Percentiles rank a stretch among this genome's conserved stretches.
Conservation (phyloP, 169 alveolate genomes). For the Plasmodium coatneyi region DNA sequence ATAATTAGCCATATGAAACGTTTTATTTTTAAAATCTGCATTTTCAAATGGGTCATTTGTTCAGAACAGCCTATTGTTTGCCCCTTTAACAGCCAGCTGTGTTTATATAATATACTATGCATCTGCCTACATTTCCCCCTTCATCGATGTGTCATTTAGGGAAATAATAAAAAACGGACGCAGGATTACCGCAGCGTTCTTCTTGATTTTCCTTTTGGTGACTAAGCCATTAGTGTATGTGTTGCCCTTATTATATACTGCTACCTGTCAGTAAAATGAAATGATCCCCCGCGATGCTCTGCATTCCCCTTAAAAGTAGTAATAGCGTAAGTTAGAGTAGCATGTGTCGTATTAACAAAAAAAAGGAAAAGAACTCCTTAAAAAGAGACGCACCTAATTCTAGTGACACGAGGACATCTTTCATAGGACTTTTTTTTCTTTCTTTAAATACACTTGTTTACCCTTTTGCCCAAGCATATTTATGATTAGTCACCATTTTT, state of each 20-base stretch:
- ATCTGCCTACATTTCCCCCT: neutral
- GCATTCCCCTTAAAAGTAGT: neutral
- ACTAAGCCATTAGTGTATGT: neutral
- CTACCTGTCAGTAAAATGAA: neutral
- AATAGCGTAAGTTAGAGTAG: neutral
- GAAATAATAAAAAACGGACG: neutral
- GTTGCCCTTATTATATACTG: neutral
- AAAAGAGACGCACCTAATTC: neutral
- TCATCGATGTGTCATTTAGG: neutral
- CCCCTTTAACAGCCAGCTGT: neutral
- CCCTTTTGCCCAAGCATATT: neutral
- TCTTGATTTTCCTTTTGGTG: neutral
- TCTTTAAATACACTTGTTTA: neutral
- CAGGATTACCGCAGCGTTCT: neutral
- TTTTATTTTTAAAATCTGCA: neutral
- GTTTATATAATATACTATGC: neutral
- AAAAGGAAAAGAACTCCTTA: neutral
- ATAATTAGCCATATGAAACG: neutral
- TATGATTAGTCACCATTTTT: neutral
- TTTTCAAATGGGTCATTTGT: neutral
- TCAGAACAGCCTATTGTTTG: neutral
- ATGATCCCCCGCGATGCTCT: neutral
- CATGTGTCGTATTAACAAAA: neutral
- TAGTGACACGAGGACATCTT: neutral
- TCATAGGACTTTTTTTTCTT: neutral